Percentiles rank a stretch among this genome's conserved stretches.
phyloP scores from a whole-genome alignment of 1,284 basidiomycete species.

The Pholiota adiposa region DNA sequence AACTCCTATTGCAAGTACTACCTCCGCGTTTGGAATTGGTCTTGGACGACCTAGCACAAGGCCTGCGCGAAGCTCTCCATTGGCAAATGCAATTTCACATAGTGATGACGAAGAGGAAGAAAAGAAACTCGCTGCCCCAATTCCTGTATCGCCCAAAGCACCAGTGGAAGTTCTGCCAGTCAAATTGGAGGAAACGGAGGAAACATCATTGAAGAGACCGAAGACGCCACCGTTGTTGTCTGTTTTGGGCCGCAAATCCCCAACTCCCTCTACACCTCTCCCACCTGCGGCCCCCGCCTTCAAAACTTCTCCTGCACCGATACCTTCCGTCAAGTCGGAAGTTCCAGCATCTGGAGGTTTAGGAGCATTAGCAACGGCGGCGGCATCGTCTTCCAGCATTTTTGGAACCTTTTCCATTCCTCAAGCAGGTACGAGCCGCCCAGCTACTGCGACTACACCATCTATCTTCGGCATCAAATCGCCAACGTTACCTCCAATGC shows the following conservation, averaged over 20 bases:
- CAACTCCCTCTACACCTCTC: conserved; percentile 15
- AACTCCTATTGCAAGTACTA: conserved; percentile 26
- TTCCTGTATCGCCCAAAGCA: conserved; percentile 37
- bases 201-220: conserved; percentile 32
- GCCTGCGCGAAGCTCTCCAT: conserved; percentile 64
- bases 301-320: conserved; percentile 1
- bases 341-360: conserved; percentile 3
- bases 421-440: conserved; percentile 7
- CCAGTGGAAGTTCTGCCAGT: conserved; percentile 35
- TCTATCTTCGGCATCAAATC: background rate
- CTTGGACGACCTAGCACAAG: conserved; percentile 58
- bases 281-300: conserved; percentile 2
- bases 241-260: conserved; percentile 14
- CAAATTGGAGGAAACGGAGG: conserved; percentile 24
- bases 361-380: conserved; percentile 16
- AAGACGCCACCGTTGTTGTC: conserved; percentile 49
- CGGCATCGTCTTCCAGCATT: conserved; percentile 14
- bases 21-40: conserved; percentile 43
- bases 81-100: conserved; percentile 54
- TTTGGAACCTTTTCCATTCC: conserved; percentile 13
- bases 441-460: conserved; percentile 11
- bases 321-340: conserved; percentile 4
- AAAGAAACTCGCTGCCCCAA: conserved; percentile 25
- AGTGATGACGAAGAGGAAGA: conserved; percentile 31
- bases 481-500: conserved; percentile 9